phyloP scores from a whole-genome alignment of 1,139 yeast species.

The Taphrina deformans region DNA sequence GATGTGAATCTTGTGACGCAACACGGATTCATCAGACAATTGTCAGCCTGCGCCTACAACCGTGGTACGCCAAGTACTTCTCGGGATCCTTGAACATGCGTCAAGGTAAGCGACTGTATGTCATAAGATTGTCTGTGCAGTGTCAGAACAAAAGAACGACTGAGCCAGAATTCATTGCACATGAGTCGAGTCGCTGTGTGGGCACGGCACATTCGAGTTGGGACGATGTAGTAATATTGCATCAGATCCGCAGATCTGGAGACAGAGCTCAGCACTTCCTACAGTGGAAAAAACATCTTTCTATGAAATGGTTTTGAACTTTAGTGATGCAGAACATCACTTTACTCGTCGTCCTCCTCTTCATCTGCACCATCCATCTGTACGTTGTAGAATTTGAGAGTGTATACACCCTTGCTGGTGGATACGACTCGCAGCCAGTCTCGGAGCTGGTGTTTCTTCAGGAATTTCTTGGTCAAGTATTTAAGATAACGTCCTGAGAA shows the following conservation, averaged over 20 bases:
- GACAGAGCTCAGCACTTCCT: conserved; percentile 34
- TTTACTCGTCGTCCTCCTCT: conserved; percentile 51
- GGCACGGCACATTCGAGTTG: neutral
- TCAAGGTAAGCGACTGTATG: too few species aligned
- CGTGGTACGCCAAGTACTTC: too few species aligned
- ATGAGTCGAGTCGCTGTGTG: too few species aligned
- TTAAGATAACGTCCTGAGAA: conserved; percentile 81
- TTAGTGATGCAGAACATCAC: neutral
- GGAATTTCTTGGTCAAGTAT: conserved; percentile 31
- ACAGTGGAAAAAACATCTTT: neutral
- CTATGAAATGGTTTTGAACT: neutral
- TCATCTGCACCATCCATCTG: conserved; percentile 91
- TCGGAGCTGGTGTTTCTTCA: conserved; percentile 49
- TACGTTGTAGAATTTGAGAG: conserved; percentile 99
- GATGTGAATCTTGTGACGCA: too few species aligned
- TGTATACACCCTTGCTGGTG: conserved; percentile 92
- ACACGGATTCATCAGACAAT: too few species aligned
- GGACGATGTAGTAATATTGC: conserved; percentile 29
- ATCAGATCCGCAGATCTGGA: conserved; percentile 29
- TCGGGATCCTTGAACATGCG: too few species aligned
- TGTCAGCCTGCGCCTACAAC: too few species aligned
- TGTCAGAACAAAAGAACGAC: too few species aligned
- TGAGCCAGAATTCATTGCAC: too few species aligned
- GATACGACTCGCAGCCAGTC: conserved; percentile 99
- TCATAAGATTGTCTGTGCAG: too few species aligned